phyloP scores from a whole-genome alignment of 2,329 filamentous ascomycete species.

The Fulvia fulva region DNA sequence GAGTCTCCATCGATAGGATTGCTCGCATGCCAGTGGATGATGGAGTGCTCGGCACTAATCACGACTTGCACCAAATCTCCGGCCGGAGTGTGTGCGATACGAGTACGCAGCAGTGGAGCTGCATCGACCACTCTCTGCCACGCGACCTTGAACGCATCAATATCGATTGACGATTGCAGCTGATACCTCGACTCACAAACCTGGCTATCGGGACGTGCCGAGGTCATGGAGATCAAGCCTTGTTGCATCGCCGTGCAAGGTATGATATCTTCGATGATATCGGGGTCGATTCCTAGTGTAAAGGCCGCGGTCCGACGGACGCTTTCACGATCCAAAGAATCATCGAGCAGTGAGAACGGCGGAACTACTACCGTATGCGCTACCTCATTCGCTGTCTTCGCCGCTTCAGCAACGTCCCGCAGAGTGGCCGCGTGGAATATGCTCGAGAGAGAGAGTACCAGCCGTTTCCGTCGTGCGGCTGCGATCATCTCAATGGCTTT shows the following conservation, averaged over 20 bases:
- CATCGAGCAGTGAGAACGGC: not conserved
- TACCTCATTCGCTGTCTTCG: not conserved
- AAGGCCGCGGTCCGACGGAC: not conserved
- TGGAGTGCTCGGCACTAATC: slow-evolving; percentile 19
- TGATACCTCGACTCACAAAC: not conserved
- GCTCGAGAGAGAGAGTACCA: not conserved
- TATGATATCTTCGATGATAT: not conserved
- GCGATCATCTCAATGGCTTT: slow-evolving; percentile 42
- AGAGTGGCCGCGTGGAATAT: not conserved
- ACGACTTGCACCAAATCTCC: slow-evolving; percentile 25
- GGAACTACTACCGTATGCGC: not conserved
- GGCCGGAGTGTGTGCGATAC: slow-evolving; percentile 36
- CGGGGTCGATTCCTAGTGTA: not conserved
- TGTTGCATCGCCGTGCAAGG: not conserved
- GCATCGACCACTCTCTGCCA: slow-evolving; percentile 34
- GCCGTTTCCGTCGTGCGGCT: not conserved
- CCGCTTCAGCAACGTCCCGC: not conserved
- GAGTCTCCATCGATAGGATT: not conserved
- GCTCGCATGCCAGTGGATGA: not conserved
- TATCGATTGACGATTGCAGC: slow-evolving; percentile 24
- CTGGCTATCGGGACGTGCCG: not conserved
- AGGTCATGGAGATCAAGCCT: not conserved
- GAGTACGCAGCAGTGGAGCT: slow-evolving; percentile 37
- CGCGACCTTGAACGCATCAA: slow-evolving; percentile 33
- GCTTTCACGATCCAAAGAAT: not conserved